Evolutionary conservation across 2,329 filamentous ascomycete genomes (phyloP).

Genomic region (Ilyonectria sp.): DNA sequence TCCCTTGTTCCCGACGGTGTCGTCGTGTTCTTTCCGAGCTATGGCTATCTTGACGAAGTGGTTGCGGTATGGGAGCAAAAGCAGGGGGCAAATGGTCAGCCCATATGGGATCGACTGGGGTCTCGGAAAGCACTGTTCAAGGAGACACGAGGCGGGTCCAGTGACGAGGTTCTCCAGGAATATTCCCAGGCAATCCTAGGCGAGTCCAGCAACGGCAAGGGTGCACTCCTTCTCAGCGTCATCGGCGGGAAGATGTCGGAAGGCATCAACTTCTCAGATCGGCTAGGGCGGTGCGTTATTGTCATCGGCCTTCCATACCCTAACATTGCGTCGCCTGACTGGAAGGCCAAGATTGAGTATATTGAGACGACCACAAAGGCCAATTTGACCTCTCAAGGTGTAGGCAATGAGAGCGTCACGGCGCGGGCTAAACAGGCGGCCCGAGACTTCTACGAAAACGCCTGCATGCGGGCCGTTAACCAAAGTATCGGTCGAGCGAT

Average conservation of each 20-base stretch:
- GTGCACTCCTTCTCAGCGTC: constrained; percentile 89
- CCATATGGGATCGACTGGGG: constrained; percentile 72
- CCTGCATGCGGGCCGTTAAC: constrained; percentile 97
- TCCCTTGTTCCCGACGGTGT: constrained; percentile 87
- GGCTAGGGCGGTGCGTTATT: constrained; percentile 88
- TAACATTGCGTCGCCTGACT: constrained; percentile 90
- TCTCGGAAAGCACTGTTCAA: constrained; percentile 75
- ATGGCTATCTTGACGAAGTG: constrained; percentile 88
- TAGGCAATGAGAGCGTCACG: constrained; percentile 46
- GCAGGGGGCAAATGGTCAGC: constrained; percentile 48
- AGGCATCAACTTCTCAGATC: constrained; percentile 97
- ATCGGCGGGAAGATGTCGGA: constrained; percentile 96
- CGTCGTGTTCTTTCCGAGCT: constrained; percentile 96
- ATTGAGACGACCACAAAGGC: constrained; percentile 74
- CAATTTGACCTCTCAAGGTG: constrained; percentile 50
- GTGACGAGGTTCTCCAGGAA: constrained; percentile 79
- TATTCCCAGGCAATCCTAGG: constrained; percentile 80
- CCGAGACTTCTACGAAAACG: constrained; percentile 91
- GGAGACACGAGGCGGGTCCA: constrained; percentile 68
- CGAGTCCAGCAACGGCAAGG: constrained; percentile 58
- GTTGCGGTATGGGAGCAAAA: constrained; percentile 71
- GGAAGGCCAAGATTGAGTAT: constrained; percentile 93
- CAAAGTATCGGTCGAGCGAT: constrained; percentile 96
- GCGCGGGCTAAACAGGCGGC: constrained; percentile 69
- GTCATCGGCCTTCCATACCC: constrained; percentile 96